Evolutionary conservation across 1,284 basidiomycete genomes (phyloP), one percentile per base, ranked within the genome.

Genomic region (Somion occarium): DNA sequence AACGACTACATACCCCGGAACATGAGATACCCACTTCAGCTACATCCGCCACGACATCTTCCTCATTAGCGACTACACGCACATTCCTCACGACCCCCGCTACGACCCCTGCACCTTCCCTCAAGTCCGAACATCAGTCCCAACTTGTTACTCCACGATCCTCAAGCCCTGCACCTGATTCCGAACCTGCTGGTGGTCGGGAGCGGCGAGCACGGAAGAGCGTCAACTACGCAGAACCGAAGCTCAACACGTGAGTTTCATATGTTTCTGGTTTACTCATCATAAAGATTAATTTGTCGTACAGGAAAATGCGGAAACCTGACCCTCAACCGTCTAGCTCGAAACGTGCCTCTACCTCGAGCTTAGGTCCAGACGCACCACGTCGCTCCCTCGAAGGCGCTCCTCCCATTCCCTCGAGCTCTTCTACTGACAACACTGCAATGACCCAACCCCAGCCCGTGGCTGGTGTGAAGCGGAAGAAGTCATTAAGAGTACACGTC

Each of bases 261-360:
- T 18, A 3, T 39, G 25, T 23, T 44, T 52, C 24, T 18, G 47
- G 15, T 49, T 46, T 46, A 26, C 37, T 41, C 45, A 51, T 43
- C 44, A 26, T 53, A n/a, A 51, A 30, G 50, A 51, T 58, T 47
- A 42, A 26, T 49, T 23, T 49, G n/a, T 43, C 18, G n/a, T 56
- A 50, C 60, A 92, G 89, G 44, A 94, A 94, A 82, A 93, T 93
- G 91, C 85, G 91, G 43, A 93, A 93, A 70, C 90, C 91, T 5
- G 88, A 88, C 59, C 69, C 76, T 24, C 62, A 66, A 20, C 70
- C 77, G 56, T 3, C 42, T 5, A 43, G 3, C 53, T 50, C 66
- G 23, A 72, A 70, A 60, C 73, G 73, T 48, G 11, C 46, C 19
- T 39, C 46, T 19, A 39, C 46, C 9, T 38, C 44, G 4, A 19